Evolutionary conservation across 2,329 filamentous ascomycete species (phyloP).

Genomic region (Aspergillus floridensis): DNA sequence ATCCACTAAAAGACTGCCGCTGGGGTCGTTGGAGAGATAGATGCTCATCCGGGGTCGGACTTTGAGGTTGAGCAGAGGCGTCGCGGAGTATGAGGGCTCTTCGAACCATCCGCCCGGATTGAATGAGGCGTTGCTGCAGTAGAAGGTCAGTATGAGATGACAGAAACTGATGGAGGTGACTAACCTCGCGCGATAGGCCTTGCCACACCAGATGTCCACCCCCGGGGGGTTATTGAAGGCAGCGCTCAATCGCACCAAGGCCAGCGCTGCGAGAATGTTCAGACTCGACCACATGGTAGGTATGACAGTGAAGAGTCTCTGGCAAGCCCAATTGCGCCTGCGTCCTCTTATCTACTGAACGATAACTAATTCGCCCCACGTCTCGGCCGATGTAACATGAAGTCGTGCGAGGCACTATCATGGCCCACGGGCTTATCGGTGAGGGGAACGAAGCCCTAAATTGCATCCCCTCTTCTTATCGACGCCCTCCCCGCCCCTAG

Average conservation of each 20-base stretch:
- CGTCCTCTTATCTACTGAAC: too few relatives aligned
- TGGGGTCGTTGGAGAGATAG: not conserved
- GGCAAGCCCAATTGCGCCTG: too few relatives aligned
- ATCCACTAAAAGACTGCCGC: not conserved
- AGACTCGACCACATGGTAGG: not conserved
- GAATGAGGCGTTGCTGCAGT: not conserved
- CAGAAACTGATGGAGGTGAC: too few relatives aligned
- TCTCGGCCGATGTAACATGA: too few relatives aligned
- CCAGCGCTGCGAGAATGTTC: not conserved
- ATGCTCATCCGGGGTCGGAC: constrained; percentile 3
- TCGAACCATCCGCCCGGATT: constrained; percentile 2
- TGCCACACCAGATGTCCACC: constrained; percentile 2
- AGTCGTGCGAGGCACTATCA: too few relatives aligned
- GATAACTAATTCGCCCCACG: too few relatives aligned
- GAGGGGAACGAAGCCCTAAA: too few relatives aligned
- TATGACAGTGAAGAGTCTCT: too few relatives aligned
- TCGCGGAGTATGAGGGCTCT: not conserved
- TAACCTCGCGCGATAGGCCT: constrained; percentile 1
- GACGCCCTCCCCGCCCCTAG: constrained; percentile 1
- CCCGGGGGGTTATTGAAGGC: constrained; percentile 1
- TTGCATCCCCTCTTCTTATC: not conserved
- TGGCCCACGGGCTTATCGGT: too few relatives aligned
- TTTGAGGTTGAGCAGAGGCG: not conserved
- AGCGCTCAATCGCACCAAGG: not conserved
- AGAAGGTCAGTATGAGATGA: not conserved